These are phyloP conservation scores for Suhomyces prunicola DNA, from an alignment of 805 yeast species.

Conservation along the genomic window DNA sequence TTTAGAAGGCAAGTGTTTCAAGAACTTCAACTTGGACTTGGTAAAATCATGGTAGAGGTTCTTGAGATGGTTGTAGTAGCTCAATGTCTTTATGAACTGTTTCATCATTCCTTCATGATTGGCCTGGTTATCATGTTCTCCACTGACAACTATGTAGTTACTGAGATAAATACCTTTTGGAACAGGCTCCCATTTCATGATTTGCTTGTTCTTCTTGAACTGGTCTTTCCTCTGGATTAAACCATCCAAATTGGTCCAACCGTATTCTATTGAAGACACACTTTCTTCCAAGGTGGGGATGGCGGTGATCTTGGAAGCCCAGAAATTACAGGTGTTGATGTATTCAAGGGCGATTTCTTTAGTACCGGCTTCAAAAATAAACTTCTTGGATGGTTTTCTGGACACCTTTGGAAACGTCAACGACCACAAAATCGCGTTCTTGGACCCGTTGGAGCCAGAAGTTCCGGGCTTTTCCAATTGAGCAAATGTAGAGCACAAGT, in stretches of 20 bases:
- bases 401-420: conserved; percentile 50
- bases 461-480: conserved; percentile 26
- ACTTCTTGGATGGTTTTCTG: conserved; percentile 33
- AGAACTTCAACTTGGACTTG: conserved; percentile 26
- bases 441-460: conserved; percentile 2
- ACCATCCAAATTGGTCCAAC: conserved; percentile 57
- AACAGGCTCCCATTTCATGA: conserved; percentile 43
- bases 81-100: conserved; percentile 40
- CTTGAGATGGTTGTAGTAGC: conserved; percentile 40
- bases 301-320: conserved; percentile 85
- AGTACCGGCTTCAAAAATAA: conserved; percentile 66
- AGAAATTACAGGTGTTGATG: conserved; percentile 77
- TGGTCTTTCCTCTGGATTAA: conserved; percentile 24
- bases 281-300: conserved; percentile 69
- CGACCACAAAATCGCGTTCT: conserved; percentile 42
- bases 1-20: conserved; percentile 24
- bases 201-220: conserved; percentile 31
- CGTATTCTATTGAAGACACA: conserved; percentile 75
- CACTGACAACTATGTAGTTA: conserved; percentile 22
- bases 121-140: conserved; percentile 18
- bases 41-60: conserved; percentile 31
- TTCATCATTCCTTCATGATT: conserved; percentile 41
- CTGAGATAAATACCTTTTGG: conserved; percentile 42
- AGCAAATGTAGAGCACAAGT: conserved; percentile 52
- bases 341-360: conserved; percentile 64